These are phyloP conservation scores for Ceratocystis destructans DNA, from an alignment of 2,329 filamentous ascomycete genomes.

Conservation along the genomic window DNA sequence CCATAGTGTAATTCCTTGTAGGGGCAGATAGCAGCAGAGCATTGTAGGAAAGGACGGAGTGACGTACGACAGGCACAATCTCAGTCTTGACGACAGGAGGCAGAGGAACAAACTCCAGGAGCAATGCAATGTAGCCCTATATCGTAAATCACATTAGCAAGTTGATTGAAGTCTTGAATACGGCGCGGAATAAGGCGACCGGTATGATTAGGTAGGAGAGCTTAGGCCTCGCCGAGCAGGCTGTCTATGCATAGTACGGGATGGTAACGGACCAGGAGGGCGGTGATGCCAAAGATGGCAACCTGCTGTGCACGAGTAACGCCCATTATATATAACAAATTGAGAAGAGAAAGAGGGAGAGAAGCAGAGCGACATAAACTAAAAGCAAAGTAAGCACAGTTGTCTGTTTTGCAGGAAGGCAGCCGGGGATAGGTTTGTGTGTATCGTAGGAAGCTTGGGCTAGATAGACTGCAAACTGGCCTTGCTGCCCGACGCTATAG, in stretches of 20 bases:
- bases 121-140: constrained; percentile 85
- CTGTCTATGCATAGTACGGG: background rate
- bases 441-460: background rate
- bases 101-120: constrained; percentile 69
- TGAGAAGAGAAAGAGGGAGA: background rate
- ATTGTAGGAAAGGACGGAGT: background rate
- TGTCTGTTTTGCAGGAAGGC: background rate
- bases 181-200: background rate
- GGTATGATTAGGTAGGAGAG: background rate
- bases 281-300: constrained; percentile 65
- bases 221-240: background rate
- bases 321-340: constrained; percentile 43
- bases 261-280: constrained; percentile 59
- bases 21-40: constrained; percentile 14
- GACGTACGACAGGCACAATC: constrained; percentile 74
- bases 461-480: constrained; percentile 3
- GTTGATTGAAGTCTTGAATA: too few species aligned
- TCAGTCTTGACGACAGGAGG: constrained; percentile 66
- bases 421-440: background rate
- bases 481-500: background rate
- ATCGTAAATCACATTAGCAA: constrained; percentile 28
- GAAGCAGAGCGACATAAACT: background rate
- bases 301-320: constrained; percentile 78
- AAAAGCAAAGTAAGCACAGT: background rate
- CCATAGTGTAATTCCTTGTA: background rate